Base-by-base conservation (phyloP, 2,329 filamentous ascomycete species). In the Ophiosphaerella korrae region DNA sequence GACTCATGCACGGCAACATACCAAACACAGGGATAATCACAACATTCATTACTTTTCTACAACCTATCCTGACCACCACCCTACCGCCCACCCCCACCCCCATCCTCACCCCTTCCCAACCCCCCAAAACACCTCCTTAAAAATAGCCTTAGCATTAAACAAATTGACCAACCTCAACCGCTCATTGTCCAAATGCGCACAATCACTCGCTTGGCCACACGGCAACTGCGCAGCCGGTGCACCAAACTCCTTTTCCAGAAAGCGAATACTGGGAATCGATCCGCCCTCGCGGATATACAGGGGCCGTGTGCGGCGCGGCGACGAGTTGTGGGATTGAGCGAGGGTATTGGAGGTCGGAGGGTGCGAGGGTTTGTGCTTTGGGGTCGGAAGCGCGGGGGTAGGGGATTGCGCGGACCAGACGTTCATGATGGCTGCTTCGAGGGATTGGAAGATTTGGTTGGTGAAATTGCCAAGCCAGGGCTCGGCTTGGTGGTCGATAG, bases 201-300 rank as follows among this genome's bases (percentile, higher is more conserved):
- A 87, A 68, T 99, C 94, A 63, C 90, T 97, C 11, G 93, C 92
- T 74, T 97, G 92, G 0, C 95, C 95, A 67, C 92, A 97, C 0
- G 94, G 95, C 31, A 99, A 76, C 73, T 97, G 92, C 0, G 93
- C 93, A 0, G 94, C 93, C 0, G 92, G 92, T 0, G 94, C 94
- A 2, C 83, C 82, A 68, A 97, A 97, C 65, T 96, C 91, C 76
- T 96, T 96, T 73, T 97, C 93, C 33, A 97, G 71, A 68, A 97
- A 97, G 5, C 94, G 81, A 49, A 97, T 97, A 0, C 90, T 90
- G 0, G 94, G 94, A 61, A 99, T 99, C 0, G 89, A 95, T 5
- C 94, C 94, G 11, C 94, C 94, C 75, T 99, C 94, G 8, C 94
- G 85, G 61, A 99, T 99, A 71, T 96, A 97, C 3, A 99, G 80